Base-by-base conservation (phyloP, 148 eudicot species). In the Rhododendron ferrugineum region DNA sequence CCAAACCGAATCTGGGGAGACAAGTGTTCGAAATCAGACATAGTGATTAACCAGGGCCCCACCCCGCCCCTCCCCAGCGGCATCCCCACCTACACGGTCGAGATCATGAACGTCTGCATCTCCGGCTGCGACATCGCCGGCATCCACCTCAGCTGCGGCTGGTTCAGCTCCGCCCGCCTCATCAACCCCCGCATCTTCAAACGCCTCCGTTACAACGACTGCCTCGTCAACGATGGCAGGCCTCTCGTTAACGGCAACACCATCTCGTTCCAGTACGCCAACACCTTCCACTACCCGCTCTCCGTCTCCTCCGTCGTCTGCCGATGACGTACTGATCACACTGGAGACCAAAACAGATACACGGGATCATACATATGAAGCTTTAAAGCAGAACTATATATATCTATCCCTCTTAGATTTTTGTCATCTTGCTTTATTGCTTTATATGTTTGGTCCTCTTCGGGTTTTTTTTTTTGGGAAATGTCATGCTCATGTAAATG, bases 91-190 rank as follows among this genome's bases (percentile, higher is more conserved):
- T 95, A 94, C 94, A 92, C 94, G 0, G 98, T 95, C 0, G 91
- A 92, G 88, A 93, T 95, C 44, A 77, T 82, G 83, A 94, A 95
- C 86, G 89, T 90, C 2, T 95, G 98, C 56, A 85, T 85, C 79
- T 85, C 95, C 0, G 98, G 97, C 26, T 94, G 98, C 44, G 88
- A 91, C 89, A 93, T 95, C 84, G 66, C 94, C 11, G 84, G 86
- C 34, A 92, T 95, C 82, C 98, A 95, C 87, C 83, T 95, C 85
- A 87, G 79, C 16, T 95, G 98, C 82, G 97, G 97, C 11, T 93
- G 95, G 97, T 95, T 94, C 90, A 94, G 94, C 90, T 95, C 98
- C 9, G 94, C 94, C 18, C 88, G 93, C 14, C 92, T 93, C 84
- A 86, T 95, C 20, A 89, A 93, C 87, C 98, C 98, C 0, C 80